phyloP scores from a whole-genome alignment of 2,329 filamentous ascomycete genomes.

The Aspergillus proliferans region DNA sequence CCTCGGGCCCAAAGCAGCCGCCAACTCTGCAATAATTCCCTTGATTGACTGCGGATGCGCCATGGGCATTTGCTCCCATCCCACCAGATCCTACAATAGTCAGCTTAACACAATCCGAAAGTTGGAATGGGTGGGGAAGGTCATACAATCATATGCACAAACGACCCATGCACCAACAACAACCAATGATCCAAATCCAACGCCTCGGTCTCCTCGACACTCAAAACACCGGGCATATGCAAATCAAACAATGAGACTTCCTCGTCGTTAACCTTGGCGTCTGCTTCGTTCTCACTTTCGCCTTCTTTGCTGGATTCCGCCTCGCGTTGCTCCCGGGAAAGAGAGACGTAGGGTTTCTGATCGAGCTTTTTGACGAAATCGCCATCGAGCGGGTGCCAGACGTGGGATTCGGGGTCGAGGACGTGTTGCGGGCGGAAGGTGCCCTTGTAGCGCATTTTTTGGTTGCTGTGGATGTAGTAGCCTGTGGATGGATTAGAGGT shows the following conservation, averaged over 20 bases:
- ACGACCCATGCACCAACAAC: slow-evolving; percentile 34
- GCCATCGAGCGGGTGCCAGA: slow-evolving; percentile 41
- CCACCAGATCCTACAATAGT: slow-evolving; percentile 35
- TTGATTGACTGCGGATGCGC: slow-evolving; percentile 40
- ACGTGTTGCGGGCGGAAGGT: slow-evolving; percentile 43
- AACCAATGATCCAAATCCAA: slow-evolving; percentile 41
- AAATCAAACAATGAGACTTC: slow-evolving; percentile 41
- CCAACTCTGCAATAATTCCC: slow-evolving; percentile 42
- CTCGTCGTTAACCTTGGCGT: slow-evolving; percentile 29
- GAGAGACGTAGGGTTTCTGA: slow-evolving; percentile 39
- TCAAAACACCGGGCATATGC: slow-evolving; percentile 42
- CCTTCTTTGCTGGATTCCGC: slow-evolving; percentile 1
- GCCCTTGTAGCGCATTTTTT: slow-evolving; percentile 49
- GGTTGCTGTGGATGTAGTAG: slow-evolving; percentile 56
- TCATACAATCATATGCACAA: slow-evolving; percentile 39
- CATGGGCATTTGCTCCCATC: slow-evolving; percentile 41
- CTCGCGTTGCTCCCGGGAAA: slow-evolving; percentile 32
- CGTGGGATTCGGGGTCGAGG: slow-evolving; percentile 43
- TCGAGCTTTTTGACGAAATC: slow-evolving; percentile 38
- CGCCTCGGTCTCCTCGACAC: slow-evolving; percentile 35
- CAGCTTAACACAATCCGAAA: neutral
- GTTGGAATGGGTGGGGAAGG: neutral
- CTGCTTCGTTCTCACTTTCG: slow-evolving; percentile 2
- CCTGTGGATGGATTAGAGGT: slow-evolving; percentile 27
- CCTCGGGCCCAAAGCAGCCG: slow-evolving; percentile 39